Evolutionary conservation across 2,329 filamentous ascomycete genomes (phyloP).

Genomic region (Trichoderma sp.): DNA sequence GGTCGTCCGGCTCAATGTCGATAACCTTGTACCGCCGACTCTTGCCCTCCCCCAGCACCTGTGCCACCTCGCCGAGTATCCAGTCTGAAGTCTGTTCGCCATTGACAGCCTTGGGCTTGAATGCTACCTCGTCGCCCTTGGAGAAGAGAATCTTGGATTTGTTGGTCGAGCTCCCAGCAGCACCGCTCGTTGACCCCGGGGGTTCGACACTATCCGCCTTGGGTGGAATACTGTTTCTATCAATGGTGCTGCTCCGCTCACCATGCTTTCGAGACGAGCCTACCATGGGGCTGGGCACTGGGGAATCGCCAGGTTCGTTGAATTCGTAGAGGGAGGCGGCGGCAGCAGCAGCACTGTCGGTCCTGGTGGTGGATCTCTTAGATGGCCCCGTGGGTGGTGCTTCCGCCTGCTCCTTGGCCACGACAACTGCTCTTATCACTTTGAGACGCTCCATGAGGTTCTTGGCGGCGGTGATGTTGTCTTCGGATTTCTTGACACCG

Average conservation of each 20-base stretch:
- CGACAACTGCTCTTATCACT: slow-evolving; percentile 42
- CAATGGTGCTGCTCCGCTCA: slow-evolving; percentile 38
- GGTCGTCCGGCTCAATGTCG: slow-evolving; percentile 73
- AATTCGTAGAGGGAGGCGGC: slow-evolving; percentile 44
- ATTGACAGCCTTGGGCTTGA: slow-evolving; percentile 55
- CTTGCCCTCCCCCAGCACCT: slow-evolving; percentile 73
- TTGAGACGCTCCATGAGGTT: slow-evolving; percentile 42
- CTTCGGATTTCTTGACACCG: slow-evolving; percentile 42
- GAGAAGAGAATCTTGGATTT: slow-evolving; percentile 55
- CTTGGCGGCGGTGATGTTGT: slow-evolving; percentile 37
- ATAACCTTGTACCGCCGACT: slow-evolving; percentile 75
- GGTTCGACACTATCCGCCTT: slow-evolving; percentile 58
- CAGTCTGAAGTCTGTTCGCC: slow-evolving; percentile 54
- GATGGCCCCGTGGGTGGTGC: slow-evolving; percentile 31
- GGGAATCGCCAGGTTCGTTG: slow-evolving; percentile 44
- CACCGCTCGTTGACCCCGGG: slow-evolving; percentile 41
- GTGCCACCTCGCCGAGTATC: slow-evolving; percentile 76
- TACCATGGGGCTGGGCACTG: slow-evolving; percentile 44
- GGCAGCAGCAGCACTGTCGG: slow-evolving; percentile 28
- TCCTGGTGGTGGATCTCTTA: slow-evolving; percentile 27
- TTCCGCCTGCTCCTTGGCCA: slow-evolving; percentile 43
- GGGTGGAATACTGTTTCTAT: slow-evolving; percentile 52
- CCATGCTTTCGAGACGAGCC: slow-evolving; percentile 37
- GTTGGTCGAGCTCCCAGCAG: slow-evolving; percentile 27
- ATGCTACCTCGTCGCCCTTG: slow-evolving; percentile 64